Evolutionary conservation across 148 eudicot species (phyloP), one percentile per base, ranked within the genome.

Genomic region (Agrostemma githago): DNA sequence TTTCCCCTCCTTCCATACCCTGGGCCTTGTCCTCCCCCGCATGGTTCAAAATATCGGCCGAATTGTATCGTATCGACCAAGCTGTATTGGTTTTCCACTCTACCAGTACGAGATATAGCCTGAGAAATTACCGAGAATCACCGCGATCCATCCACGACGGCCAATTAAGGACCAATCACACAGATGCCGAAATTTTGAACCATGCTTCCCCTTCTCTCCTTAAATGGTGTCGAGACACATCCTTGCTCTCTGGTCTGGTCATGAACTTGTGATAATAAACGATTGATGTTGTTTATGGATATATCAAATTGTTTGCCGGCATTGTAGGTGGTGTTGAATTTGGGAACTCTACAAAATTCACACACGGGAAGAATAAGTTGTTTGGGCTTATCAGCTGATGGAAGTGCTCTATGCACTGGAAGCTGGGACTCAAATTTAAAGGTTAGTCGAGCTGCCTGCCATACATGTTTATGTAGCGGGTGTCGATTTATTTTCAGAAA

Each of bases 401-500:
- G 99, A 38, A 95, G 99, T 72, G 99, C 99, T 79, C 85, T 95
- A 42, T 95, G 99, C 82, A 95, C 99, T 69, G 99, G 99, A 83
- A 95, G 99, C 84, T 92, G 85, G 82, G 99, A 95, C 83, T 82
- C 87, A 68, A 95, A 90, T 62, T 85, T 95, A 61, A 95, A 95
- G 99, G 99, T 89, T 54, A 83, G 89, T 80, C 65, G 53, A 6
- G 34, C 67, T 51, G 56, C 56, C 56, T 51, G 14, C 46, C 57
- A 19, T 72, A 62, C 44, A 3, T 70, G 37, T 77, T 21, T 34
- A 51, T 17, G 39, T 68, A 3, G 34, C 17, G 51, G 16, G n/a
- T 21, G 26, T 9, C 37, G 44, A 34, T 42, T 65, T 41, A 38
- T 42, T 66, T 41, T 41, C 43, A n/a, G 40, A 43, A 26, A 26